Conservation (phyloP, 352 stramenopile species). For the Globisporangium abappressorium region DNA sequence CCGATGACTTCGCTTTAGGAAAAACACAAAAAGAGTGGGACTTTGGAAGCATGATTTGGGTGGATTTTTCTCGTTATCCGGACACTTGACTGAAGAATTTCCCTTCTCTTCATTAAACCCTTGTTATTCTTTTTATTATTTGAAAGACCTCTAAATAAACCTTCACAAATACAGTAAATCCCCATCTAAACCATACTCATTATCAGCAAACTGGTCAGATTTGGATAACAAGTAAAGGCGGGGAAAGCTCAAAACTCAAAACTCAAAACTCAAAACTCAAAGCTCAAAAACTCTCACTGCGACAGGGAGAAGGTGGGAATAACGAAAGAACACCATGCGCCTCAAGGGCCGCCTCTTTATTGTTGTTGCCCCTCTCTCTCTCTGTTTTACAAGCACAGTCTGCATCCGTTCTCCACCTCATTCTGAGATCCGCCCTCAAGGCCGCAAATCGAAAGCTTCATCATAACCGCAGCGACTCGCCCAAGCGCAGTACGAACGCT, state of each 20-base stretch:
- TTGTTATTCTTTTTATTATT: not conserved
- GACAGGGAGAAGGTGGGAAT: not conserved
- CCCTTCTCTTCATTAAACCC: not conserved
- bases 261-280: not conserved
- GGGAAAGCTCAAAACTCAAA: not conserved
- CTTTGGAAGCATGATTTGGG: not conserved
- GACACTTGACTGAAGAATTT: not conserved
- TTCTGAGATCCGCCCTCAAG: conserved; percentile 5
- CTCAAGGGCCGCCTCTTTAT: not conserved
- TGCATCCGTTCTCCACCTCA: not conserved
- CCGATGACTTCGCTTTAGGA: conserved; percentile 5
- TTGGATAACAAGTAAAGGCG: not conserved
- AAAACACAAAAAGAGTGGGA: conserved; percentile 2
- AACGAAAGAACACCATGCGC: not conserved
- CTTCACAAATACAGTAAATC: too few relatives aligned
- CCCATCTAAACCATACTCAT: too few relatives aligned
- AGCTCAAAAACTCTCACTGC: not conserved
- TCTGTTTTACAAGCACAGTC: too few relatives aligned
- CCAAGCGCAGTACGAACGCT: not conserved
- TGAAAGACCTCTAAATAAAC: not conserved
- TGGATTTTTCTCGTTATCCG: conserved; percentile 7
- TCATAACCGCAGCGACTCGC: not conserved
- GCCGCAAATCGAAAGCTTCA: not conserved
- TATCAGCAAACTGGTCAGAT: too few relatives aligned
- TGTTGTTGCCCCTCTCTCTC: too few relatives aligned